Evolutionary conservation across 495 filamentous ascomycete species (phyloP).

Genomic region (Annulohypoxylon maeteangense): DNA sequence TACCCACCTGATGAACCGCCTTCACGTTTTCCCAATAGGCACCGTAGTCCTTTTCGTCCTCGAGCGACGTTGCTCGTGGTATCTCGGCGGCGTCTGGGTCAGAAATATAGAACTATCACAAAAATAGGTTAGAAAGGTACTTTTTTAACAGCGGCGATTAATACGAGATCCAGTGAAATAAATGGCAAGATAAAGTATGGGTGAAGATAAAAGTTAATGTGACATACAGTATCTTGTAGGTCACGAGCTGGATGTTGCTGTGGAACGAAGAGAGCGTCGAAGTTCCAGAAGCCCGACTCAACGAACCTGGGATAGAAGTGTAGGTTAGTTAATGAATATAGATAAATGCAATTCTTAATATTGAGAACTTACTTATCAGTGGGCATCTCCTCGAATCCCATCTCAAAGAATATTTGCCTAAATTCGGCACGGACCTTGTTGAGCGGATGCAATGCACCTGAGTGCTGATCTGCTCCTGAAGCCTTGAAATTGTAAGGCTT

Average conservation of each 20-base stretch:
- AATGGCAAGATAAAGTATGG: too few relatives aligned
- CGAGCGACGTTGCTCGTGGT: slow-evolving; percentile 64
- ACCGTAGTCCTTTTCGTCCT: slow-evolving; percentile 82
- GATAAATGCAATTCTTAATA: slow-evolving; percentile 49
- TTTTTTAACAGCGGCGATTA: too few relatives aligned
- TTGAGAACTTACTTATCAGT: slow-evolving; percentile 64
- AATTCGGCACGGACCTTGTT: slow-evolving; percentile 96
- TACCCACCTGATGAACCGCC: slow-evolving; percentile 71
- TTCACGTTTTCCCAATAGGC: slow-evolving; percentile 87
- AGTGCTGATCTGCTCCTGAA: slow-evolving; percentile 77
- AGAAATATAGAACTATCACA: slow-evolving; percentile 81
- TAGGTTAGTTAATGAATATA: slow-evolving; percentile 47
- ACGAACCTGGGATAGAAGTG: slow-evolving; percentile 64
- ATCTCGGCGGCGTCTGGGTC: slow-evolving; percentile 81
- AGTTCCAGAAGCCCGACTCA: slow-evolving; percentile 99
- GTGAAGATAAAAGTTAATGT: too few relatives aligned
- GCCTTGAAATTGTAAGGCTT: slow-evolving; percentile 99
- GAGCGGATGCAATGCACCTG: slow-evolving; percentile 92
- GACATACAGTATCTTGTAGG: slow-evolving; percentile 80
- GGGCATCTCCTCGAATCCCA: slow-evolving; percentile 87
- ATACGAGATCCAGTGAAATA: too few relatives aligned
- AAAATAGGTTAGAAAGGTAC: slow-evolving; percentile 5
- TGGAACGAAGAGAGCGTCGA: slow-evolving; percentile 95
- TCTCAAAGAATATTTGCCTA: slow-evolving; percentile 96
- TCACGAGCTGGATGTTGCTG: slow-evolving; percentile 98